Evolutionary conservation across 495 filamentous ascomycete species (phyloP).

Genomic region (Hypoxylon lenormandii): DNA sequence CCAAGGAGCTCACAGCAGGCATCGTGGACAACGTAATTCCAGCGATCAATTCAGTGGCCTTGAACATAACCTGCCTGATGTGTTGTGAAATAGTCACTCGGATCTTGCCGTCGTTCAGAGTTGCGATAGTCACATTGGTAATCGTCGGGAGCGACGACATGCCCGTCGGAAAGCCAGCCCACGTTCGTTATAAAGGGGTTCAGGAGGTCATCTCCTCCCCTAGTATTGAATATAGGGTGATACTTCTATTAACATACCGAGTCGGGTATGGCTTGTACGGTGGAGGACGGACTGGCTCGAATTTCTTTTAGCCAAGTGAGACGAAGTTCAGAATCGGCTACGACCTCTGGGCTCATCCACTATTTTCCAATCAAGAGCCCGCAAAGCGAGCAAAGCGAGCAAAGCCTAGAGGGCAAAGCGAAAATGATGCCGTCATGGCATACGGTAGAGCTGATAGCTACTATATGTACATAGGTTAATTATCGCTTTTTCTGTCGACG

Average conservation of each 20-base stretch:
- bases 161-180: conserved; percentile 4
- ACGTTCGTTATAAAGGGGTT: conserved; percentile 13
- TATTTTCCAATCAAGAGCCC: conserved; percentile 10
- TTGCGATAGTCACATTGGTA: conserved; percentile 19
- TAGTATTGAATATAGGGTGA: background rate
- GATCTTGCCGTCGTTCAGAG: conserved; percentile 2
- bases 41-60: background rate
- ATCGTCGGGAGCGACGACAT: conserved; percentile 10
- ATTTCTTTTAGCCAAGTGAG: conserved; percentile 28
- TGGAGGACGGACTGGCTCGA: conserved; percentile 17
- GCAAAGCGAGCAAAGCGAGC: conserved; percentile 22
- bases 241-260: too few relatives aligned
- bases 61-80: conserved; percentile 17
- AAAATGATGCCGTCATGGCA: too few relatives aligned
- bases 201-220: background rate
- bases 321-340: conserved; percentile 13
- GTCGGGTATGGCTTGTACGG: background rate
- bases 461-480: too few relatives aligned
- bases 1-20: conserved; percentile 26
- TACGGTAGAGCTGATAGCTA: too few relatives aligned
- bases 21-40: conserved; percentile 26
- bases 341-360: conserved; percentile 5
- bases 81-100: conserved; percentile 6
- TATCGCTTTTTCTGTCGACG: too few relatives aligned
- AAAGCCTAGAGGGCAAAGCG: conserved; percentile 1